phyloP scores from a whole-genome alignment of 306 rosid species.

The Hylodesmum podocarpum region DNA sequence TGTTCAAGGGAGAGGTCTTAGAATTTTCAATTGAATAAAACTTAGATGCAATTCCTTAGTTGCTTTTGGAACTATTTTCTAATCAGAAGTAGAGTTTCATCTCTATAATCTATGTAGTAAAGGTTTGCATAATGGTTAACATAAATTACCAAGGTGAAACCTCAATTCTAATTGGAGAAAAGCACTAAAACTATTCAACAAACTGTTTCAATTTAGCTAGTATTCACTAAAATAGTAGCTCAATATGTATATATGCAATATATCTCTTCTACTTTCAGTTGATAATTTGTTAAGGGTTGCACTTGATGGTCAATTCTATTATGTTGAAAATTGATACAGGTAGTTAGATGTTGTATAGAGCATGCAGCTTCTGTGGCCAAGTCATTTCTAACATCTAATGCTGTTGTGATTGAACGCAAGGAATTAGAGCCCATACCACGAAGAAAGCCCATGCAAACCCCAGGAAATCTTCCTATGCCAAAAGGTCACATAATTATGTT shows the following conservation, averaged over 20 bases:
- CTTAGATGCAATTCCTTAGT: background rate
- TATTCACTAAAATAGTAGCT: background rate
- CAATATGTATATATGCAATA: background rate
- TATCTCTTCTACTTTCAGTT: background rate
- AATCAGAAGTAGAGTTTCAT: background rate
- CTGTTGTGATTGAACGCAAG: constrained; percentile 71
- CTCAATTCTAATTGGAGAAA: background rate
- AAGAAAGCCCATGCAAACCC: constrained; percentile 42
- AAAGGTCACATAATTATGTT: background rate
- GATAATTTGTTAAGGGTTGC: background rate
- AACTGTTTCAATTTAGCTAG: background rate
- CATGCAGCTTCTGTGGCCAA: constrained; percentile 90
- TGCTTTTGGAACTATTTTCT: too few species aligned
- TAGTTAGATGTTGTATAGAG: constrained; percentile 91
- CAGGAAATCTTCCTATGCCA: background rate
- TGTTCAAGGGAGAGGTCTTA: background rate
- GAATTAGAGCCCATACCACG: constrained; percentile 40
- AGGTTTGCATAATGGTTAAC: background rate
- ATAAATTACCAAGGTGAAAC: background rate
- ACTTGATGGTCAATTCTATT: background rate
- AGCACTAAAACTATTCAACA: background rate
- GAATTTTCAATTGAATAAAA: background rate
- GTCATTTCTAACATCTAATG: constrained; percentile 73
- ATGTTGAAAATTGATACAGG: constrained; percentile 49
- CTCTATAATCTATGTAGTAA: background rate